Evolutionary conservation across 495 filamentous ascomycete genomes (phyloP).

Genomic region (Eremomyces bilateralis): DNA sequence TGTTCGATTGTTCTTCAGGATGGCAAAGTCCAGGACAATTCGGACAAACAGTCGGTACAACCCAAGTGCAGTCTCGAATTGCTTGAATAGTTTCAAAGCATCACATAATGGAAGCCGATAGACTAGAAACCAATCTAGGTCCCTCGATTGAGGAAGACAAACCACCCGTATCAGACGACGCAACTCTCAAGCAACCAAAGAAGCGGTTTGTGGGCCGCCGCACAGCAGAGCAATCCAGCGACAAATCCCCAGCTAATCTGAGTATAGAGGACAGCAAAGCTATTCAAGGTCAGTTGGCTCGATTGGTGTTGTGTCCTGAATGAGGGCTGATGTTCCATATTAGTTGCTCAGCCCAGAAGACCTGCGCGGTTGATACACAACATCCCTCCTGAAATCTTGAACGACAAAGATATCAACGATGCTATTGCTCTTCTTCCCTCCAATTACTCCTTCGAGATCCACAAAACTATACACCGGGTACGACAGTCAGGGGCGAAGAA

Average conservation of each 20-base stretch:
- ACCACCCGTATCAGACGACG: too few species aligned
- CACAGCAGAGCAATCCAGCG: conserved; percentile 12
- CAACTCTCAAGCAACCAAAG: conserved; percentile 16
- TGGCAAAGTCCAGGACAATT: too few species aligned
- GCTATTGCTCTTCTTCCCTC: conserved; percentile 70
- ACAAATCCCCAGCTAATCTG: conserved; percentile 8
- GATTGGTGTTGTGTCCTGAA: background rate
- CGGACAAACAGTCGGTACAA: too few species aligned
- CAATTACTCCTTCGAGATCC: conserved; percentile 97
- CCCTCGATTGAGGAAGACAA: too few species aligned
- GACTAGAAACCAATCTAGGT: too few species aligned
- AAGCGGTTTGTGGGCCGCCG: conserved; percentile 19
- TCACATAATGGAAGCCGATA: too few species aligned
- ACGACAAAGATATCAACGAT: conserved; percentile 71
- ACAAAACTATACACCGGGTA: conserved; percentile 91
- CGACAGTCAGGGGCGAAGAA: conserved; percentile 52
- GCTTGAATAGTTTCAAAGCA: too few species aligned
- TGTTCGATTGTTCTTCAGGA: too few species aligned
- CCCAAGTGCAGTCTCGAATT: too few species aligned
- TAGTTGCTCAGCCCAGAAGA: conserved; percentile 33
- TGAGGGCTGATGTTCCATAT: background rate
- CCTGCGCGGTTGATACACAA: conserved; percentile 63
- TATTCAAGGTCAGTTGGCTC: conserved; percentile 19
- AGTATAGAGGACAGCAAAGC: conserved; percentile 21
- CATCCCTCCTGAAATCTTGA: conserved; percentile 66